phyloP scores from a whole-genome alignment of 2,329 filamentous ascomycete genomes.

The Bimuria novae-zelandiae region DNA sequence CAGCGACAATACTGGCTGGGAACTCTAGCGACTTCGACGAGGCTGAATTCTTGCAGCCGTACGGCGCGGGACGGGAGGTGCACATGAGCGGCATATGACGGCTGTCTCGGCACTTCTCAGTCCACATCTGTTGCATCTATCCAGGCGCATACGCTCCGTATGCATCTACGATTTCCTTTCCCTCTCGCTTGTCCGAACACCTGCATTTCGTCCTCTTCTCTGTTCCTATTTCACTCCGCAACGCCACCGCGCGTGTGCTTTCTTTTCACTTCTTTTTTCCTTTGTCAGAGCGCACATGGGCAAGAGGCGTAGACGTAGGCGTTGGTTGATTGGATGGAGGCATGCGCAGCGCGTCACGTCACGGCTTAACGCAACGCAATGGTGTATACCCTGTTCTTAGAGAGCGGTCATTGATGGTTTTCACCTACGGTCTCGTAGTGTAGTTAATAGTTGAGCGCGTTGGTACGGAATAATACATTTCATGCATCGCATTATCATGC shows the following conservation, averaged over 20 bases:
- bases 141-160: not conserved
- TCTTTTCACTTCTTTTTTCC: not conserved
- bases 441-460: not conserved
- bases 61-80: slow-evolving; percentile 32
- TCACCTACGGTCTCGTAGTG: not conserved
- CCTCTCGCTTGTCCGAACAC: not conserved
- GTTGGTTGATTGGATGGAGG: not conserved
- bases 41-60: slow-evolving; percentile 60
- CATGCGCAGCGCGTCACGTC: not conserved
- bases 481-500: not conserved
- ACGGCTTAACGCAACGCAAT: not conserved
- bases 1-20: slow-evolving; percentile 41
- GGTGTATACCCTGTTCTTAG: slow-evolving; percentile 1
- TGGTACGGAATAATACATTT: not conserved
- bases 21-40: slow-evolving; percentile 67
- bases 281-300: not conserved
- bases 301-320: not conserved
- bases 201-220: not conserved
- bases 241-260: not conserved
- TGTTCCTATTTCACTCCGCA: not conserved
- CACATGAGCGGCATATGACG: slow-evolving; percentile 42
- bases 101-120: not conserved
- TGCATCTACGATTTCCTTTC: not conserved
- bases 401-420: not conserved
- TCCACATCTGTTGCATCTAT: not conserved